phyloP scores from a whole-genome alignment of 495 filamentous ascomycete genomes.

The Neurospora sp. region DNA sequence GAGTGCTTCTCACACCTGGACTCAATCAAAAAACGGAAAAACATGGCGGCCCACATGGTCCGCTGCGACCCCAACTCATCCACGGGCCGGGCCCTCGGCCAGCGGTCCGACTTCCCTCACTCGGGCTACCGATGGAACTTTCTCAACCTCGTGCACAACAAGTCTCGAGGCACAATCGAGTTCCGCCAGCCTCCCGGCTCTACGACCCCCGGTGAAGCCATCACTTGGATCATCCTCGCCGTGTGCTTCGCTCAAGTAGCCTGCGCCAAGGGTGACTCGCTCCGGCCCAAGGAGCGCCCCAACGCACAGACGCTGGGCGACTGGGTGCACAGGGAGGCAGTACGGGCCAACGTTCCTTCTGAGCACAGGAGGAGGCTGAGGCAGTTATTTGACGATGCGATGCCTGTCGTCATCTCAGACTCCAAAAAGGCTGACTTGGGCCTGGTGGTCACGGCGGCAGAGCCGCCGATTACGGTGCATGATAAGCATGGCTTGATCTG shows the following conservation, averaged over 20 bases:
- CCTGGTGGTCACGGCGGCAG: conserved; percentile 7
- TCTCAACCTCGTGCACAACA: conserved; percentile 1
- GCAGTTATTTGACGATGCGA: conserved; percentile 12
- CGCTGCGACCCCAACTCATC: conserved; percentile 12
- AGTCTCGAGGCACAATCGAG: conserved; percentile 14
- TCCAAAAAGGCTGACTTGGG: not conserved
- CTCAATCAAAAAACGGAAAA: not conserved
- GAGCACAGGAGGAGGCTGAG: conserved; percentile 4
- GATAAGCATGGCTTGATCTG: conserved; percentile 12
- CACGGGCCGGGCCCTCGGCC: conserved; percentile 13
- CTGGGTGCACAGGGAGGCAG: conserved; percentile 27
- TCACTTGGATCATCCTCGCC: conserved; percentile 19
- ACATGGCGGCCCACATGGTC: conserved; percentile 16
- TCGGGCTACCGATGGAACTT: conserved; percentile 19
- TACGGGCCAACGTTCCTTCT: conserved; percentile 2
- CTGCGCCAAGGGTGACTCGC: conserved; percentile 5
- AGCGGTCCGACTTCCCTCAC: conserved; percentile 10
- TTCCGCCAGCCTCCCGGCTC: conserved; percentile 18
- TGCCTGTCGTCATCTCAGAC: not conserved
- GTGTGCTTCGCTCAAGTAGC: conserved; percentile 18
- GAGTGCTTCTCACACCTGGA: conserved; percentile 10
- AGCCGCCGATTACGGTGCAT: conserved; percentile 8
- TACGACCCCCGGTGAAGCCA: conserved; percentile 7
- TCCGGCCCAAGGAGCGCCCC: conserved; percentile 7
- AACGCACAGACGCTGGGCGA: conserved; percentile 18